A percentile compares a stretch with the other conserved stretches of the same genome.
These are phyloP conservation scores for Paragyromitra xinjiangensis DNA, from an alignment of 495 filamentous ascomycete species.

Conservation along the genomic window DNA sequence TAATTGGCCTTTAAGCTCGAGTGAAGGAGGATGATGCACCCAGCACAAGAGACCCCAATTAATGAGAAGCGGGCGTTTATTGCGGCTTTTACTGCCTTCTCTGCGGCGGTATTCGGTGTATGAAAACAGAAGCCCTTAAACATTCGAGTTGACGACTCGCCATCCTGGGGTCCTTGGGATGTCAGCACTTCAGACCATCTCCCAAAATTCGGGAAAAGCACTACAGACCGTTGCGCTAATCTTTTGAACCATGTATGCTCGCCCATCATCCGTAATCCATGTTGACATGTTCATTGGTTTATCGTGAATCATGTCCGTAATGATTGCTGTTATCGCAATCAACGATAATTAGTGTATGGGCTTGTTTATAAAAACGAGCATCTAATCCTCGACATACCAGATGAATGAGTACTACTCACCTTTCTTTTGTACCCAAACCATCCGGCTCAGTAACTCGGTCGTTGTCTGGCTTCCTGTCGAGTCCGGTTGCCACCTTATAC, in stretches of 20 bases:
- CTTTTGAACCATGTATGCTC: conserved; percentile 91
- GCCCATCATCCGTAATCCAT: conserved; percentile 91
- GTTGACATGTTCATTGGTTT: conserved; percentile 95
- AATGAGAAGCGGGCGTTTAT: conserved; percentile 96
- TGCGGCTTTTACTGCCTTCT: conserved; percentile 74
- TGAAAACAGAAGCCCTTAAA: conserved; percentile 95
- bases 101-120: conserved; percentile 66
- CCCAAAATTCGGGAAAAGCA: conserved; percentile 4
- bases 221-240: conserved; percentile 53
- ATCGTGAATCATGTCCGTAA: conserved; percentile 89
- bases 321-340: conserved; percentile 36
- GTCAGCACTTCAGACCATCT: conserved; percentile 36
- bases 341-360: conserved; percentile 22
- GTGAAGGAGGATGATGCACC: conserved; percentile 56
- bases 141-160: conserved; percentile 61
- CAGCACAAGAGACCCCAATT: conserved; percentile 82
- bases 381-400: conserved; percentile 50
- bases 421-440: conserved; percentile 83
- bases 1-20: neutral
- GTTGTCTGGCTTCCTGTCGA: conserved; percentile 82
- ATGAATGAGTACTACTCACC: conserved; percentile 57
- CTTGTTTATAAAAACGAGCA: neutral
- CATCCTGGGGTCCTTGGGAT: conserved; percentile 56
- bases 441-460: conserved; percentile 87
- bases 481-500: conserved; percentile 92